Conservation (phyloP, 148 eudicot species). For the Persicaria maculosa region DNA sequence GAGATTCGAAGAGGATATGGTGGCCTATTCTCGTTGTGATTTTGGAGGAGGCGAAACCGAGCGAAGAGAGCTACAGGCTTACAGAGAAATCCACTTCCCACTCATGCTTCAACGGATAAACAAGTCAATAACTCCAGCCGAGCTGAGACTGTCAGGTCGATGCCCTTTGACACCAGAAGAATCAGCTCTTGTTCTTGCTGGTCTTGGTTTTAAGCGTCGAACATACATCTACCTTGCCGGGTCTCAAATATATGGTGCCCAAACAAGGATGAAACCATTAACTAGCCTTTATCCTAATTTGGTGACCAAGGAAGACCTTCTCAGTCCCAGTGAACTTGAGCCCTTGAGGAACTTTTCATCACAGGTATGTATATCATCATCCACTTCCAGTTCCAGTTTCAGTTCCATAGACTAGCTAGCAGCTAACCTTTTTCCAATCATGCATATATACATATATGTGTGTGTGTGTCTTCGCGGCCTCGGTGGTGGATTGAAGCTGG, state of each 20-base stretch:
- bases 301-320: slow-evolving; percentile 81
- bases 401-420: too few relatives aligned
- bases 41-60: slow-evolving; percentile 88
- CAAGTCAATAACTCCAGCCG: slow-evolving; percentile 41
- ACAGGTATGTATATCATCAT: slow-evolving; percentile 47
- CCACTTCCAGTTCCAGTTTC: too few relatives aligned
- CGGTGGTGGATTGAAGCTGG: slow-evolving; percentile 49
- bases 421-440: too few relatives aligned
- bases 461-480: background rate
- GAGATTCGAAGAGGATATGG: slow-evolving; percentile 95
- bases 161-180: slow-evolving; percentile 98
- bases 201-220: slow-evolving; percentile 48
- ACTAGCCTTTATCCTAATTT: slow-evolving; percentile 72
- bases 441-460: background rate
- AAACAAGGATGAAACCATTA: slow-evolving; percentile 58
- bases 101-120: slow-evolving; percentile 64
- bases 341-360: slow-evolving; percentile 79
- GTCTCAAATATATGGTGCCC: slow-evolving; percentile 67
- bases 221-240: slow-evolving; percentile 86
- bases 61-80: slow-evolving; percentile 60
- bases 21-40: slow-evolving; percentile 90
- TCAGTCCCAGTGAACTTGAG: slow-evolving; percentile 57
- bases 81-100: slow-evolving; percentile 81
- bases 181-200: slow-evolving; percentile 81
- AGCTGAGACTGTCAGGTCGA: slow-evolving; percentile 63